Conservation (phyloP, 202 grass and related monocot species). For the Brachypodium distachyon region DNA sequence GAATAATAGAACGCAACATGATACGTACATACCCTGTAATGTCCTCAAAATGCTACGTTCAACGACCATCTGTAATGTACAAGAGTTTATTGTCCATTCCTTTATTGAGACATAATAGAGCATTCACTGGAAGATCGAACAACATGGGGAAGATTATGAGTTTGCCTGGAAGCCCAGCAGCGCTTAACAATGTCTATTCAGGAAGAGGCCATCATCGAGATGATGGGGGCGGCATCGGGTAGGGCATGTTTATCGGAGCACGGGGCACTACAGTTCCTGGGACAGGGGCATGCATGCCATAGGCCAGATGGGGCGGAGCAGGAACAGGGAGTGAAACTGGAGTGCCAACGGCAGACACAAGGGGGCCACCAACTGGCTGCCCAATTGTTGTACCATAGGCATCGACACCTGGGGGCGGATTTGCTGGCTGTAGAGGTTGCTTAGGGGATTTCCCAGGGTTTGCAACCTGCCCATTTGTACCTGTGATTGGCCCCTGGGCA, state of each 20-base stretch:
- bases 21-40: slow-evolving; percentile 9
- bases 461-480: slow-evolving; percentile 35
- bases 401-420: slow-evolving; percentile 28
- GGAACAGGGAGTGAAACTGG: slow-evolving; percentile 57
- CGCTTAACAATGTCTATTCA: background rate
- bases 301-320: slow-evolving; percentile 69
- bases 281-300: slow-evolving; percentile 43
- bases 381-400: slow-evolving; percentile 74
- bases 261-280: slow-evolving; percentile 53
- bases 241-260: slow-evolving; percentile 49
- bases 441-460: slow-evolving; percentile 54
- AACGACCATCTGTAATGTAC: slow-evolving; percentile 40
- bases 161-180: background rate
- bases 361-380: slow-evolving; percentile 70
- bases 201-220: slow-evolving; percentile 34
- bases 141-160: background rate
- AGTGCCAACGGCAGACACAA: slow-evolving; percentile 76
- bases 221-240: slow-evolving; percentile 59
- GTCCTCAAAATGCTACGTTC: slow-evolving; percentile 19
- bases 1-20: background rate
- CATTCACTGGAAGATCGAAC: background rate
- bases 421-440: slow-evolving; percentile 39
- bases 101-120: slow-evolving; percentile 30
- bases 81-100: slow-evolving; percentile 37
- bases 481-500: slow-evolving; percentile 63